A percentile compares a stretch with the other conserved stretches of the same genome.
Evolutionary conservation across 257 asterid genomes (phyloP).

Genomic region (Ocimum tenuiflorum): DNA sequence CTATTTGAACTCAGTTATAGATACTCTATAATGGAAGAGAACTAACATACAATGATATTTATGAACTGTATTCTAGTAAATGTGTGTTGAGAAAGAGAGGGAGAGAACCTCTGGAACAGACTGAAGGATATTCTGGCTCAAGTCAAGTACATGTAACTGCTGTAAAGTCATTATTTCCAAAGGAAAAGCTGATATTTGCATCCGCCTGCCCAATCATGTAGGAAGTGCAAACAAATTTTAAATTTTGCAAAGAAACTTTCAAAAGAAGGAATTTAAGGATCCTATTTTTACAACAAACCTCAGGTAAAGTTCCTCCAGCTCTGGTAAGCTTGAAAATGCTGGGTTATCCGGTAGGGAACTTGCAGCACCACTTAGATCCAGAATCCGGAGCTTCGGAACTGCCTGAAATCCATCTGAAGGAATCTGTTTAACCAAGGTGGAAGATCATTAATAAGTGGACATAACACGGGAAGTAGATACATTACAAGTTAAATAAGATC

Average conservation of each 20-base stretch:
- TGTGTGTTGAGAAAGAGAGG: conserved; percentile 8
- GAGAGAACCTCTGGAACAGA: conserved; percentile 64
- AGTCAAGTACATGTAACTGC: conserved; percentile 68
- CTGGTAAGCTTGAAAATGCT: conserved; percentile 57
- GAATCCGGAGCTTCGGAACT: conserved; percentile 71
- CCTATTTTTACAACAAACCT: conserved; percentile 44
- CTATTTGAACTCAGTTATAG: too few relatives aligned
- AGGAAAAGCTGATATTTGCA: conserved; percentile 66
- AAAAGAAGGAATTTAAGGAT: conserved; percentile 4
- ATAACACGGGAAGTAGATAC: conserved; percentile 1
- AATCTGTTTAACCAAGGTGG: conserved; percentile 37
- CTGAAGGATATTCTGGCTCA: conserved; percentile 77
- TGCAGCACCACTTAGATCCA: conserved; percentile 76
- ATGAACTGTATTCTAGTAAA: background rate
- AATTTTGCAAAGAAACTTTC: background rate
- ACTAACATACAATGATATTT: too few relatives aligned
- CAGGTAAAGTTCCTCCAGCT: conserved; percentile 84
- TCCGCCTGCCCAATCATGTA: conserved; percentile 56
- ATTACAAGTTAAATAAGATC: background rate
- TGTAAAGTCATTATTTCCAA: conserved; percentile 48
- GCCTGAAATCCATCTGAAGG: conserved; percentile 70
- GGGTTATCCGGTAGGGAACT: conserved; percentile 66
- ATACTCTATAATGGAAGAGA: too few relatives aligned
- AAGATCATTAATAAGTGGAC: conserved; percentile 11
- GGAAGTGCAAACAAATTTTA: conserved; percentile 17